A percentile compares a stretch with the other conserved stretches of the same genome.
Conservation (phyloP, 345 rosid species). For the Brassica juncea region DNA sequence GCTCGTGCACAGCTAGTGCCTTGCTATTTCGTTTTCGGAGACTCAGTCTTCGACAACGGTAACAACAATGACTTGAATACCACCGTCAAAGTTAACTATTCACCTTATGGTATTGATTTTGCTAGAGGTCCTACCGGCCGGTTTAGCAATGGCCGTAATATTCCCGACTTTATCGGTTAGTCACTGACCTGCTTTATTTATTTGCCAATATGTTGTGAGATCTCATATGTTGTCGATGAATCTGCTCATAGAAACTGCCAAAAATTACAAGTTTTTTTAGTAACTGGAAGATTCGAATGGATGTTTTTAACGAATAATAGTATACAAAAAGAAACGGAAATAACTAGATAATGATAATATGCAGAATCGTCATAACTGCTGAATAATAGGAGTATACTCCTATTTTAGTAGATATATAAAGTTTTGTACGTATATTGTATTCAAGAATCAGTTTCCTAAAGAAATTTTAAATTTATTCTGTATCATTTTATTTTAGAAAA, state of each 20-base stretch:
- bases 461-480: neutral
- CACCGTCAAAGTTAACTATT: constrained; percentile 51
- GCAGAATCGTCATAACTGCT: neutral
- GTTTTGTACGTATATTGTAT: neutral
- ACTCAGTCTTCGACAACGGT: constrained; percentile 59
- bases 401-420: neutral
- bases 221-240: neutral
- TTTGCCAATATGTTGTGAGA: neutral
- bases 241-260: neutral
- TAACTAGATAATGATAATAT: neutral
- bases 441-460: neutral
- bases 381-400: neutral
- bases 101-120: constrained; percentile 65
- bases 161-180: constrained; percentile 58
- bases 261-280: neutral
- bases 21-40: constrained; percentile 72
- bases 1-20: constrained; percentile 44
- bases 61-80: constrained; percentile 54
- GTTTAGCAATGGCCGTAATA: constrained; percentile 57
- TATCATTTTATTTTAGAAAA: neutral
- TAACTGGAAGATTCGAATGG: neutral
- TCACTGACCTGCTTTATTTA: neutral
- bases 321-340: neutral
- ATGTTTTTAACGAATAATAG: neutral
- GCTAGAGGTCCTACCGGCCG: constrained; percentile 60